These are phyloP conservation scores for Breviolum minutum DNA, from an alignment of 73 alveolate species.

Conservation along the genomic window DNA sequence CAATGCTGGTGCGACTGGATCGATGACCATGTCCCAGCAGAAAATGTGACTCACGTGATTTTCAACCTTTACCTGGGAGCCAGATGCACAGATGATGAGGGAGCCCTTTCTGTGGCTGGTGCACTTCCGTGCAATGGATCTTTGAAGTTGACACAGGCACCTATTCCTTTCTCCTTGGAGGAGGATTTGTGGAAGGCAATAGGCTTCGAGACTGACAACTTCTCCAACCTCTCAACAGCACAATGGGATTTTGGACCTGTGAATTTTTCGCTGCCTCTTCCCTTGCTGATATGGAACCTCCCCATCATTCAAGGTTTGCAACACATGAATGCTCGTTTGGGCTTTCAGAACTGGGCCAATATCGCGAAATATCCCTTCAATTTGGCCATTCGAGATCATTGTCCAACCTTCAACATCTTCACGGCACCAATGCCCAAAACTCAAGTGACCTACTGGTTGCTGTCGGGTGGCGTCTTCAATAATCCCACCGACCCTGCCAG, in stretches of 20 bases:
- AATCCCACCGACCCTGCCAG: conserved; percentile 36
- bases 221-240: neutral
- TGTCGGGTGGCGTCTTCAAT: conserved; percentile 26
- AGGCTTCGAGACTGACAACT: conserved; percentile 28
- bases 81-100: conserved; percentile 4
- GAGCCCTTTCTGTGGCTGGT: neutral
- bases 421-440: conserved; percentile 63
- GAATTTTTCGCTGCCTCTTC: neutral
- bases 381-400: conserved; percentile 16
- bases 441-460: conserved; percentile 58
- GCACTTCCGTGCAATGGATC: conserved; percentile 40
- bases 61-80: conserved; percentile 70
- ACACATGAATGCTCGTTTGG: conserved; percentile 29
- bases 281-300: conserved; percentile 18
- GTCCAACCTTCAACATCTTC: conserved; percentile 40
- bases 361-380: conserved; percentile 68
- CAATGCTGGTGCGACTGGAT: conserved; percentile 86
- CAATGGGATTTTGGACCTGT: conserved; percentile 6
- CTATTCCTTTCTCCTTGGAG: neutral
- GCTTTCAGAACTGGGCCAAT: conserved; percentile 65
- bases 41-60: conserved; percentile 29
- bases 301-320: conserved; percentile 40
- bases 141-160: conserved; percentile 46
- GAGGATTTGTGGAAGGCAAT: conserved; percentile 16
- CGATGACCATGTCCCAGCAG: conserved; percentile 20